phyloP scores from a whole-genome alignment of 2,329 filamentous ascomycete genomes.

The Coniella vitis region DNA sequence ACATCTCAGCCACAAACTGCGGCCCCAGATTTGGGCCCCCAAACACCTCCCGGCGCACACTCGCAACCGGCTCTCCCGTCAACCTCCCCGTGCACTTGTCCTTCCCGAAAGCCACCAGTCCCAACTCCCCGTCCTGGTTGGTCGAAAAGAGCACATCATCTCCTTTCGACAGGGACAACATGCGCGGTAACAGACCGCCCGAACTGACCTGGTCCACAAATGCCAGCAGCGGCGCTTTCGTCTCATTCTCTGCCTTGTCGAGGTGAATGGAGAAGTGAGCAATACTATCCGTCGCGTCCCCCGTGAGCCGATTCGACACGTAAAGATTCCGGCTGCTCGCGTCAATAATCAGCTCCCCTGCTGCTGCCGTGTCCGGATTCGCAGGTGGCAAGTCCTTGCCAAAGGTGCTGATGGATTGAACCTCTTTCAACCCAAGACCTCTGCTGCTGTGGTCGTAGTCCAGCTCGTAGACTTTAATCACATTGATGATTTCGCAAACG shows the following conservation, averaged over 20 bases:
- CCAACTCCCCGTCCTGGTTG: conserved; percentile 37
- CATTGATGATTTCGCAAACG: conserved; percentile 39
- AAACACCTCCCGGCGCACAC: conserved; percentile 22
- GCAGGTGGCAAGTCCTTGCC: conserved; percentile 27
- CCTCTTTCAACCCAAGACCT: conserved; percentile 29
- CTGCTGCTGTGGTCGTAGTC: conserved; percentile 27
- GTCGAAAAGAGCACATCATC: conserved; percentile 35
- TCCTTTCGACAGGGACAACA: conserved; percentile 36
- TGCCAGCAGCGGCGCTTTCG: conserved; percentile 21
- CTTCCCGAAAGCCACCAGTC: conserved; percentile 33
- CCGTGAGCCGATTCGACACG: conserved; percentile 44
- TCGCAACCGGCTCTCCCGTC: conserved; percentile 22
- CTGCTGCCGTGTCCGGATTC: conserved; percentile 32
- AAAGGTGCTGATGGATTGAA: conserved; percentile 36
- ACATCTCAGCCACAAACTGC: conserved; percentile 23
- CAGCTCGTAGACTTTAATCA: conserved; percentile 36
- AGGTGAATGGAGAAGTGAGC: conserved; percentile 34
- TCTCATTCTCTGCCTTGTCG: conserved; percentile 19
- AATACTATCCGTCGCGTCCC: conserved; percentile 39
- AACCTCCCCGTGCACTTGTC: conserved; percentile 24
- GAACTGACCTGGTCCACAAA: conserved; percentile 29
- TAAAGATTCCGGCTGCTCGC: conserved; percentile 39
- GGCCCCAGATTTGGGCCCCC: conserved; percentile 24
- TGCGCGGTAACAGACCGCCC: conserved; percentile 35
- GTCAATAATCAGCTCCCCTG: conserved; percentile 38